Evolutionary conservation across 371 early-diverging fungal species (phyloP), one percentile per base, ranked within the genome.

Genomic region (Basidiobolus heterosporus): DNA sequence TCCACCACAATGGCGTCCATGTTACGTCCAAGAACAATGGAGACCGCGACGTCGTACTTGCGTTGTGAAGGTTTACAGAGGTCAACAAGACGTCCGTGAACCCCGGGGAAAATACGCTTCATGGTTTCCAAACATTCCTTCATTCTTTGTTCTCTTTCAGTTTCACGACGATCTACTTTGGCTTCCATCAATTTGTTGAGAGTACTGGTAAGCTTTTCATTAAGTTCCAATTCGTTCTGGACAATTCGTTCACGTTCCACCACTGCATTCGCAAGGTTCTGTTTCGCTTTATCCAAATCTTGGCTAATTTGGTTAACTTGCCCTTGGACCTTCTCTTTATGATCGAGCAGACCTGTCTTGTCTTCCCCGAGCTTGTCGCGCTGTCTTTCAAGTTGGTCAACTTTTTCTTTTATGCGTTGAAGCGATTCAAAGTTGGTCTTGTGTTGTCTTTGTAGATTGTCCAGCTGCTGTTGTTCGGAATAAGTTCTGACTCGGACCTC

Each of bases 51-150:
- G 36, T 92, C 89, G 63, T 92, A 96, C 59, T 88, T 91, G 41
- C 90, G 69, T 60, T 96, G 91, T 11, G 75, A 88, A 1, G 98
- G 96, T 50, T 75, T 73, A 64, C 92, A 86, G 22, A 98, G 67
- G 61, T 98, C 95, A 1, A 76, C 52, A 20, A 99, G 54, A 24
- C 88, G 75, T 2, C 99, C 99, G 58, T 87, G 76, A 2, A 99
- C 95, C 21, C 91, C 75, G 1, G 80, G 72, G 55, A 84, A 93
- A 15, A 89, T 69, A 2, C 84, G 76, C 61, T 88, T 85, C 65
- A 97, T 67, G 3, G 77, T 71, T 9, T 73, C 71, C 38, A 98
- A 55, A 45, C 74, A 77, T 46, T 89, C 85, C 39, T 72, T 74
- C 36, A 88, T 66, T 57, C 64, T 72, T 15, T 69, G 62, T 42